These are phyloP conservation scores for Nemania sp. DNA, from an alignment of 2,329 filamentous ascomycete genomes.

Conservation along the genomic window DNA sequence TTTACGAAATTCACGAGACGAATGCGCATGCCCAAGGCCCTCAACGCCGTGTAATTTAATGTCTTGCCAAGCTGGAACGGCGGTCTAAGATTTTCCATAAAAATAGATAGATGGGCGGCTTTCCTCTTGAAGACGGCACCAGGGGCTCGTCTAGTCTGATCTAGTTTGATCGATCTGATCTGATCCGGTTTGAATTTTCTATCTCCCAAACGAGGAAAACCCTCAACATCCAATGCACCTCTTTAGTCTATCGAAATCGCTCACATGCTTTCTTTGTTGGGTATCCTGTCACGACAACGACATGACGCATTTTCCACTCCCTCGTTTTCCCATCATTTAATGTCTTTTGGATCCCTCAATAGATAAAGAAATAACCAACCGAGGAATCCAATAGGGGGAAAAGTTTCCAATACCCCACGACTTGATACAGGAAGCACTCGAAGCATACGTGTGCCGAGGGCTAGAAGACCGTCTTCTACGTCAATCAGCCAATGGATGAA, in stretches of 20 bases:
- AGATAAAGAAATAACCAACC: too few relatives aligned
- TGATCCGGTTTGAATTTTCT: background rate
- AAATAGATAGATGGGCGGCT: background rate
- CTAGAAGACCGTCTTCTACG: background rate
- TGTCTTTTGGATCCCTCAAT: background rate
- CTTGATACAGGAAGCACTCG: background rate
- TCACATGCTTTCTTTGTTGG: background rate
- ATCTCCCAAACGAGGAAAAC: background rate
- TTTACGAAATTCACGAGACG: conserved; percentile 16
- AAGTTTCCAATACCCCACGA: background rate
- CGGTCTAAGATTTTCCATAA: background rate
- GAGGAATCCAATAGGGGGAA: background rate
- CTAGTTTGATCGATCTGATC: too few relatives aligned
- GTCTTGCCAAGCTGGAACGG: background rate
- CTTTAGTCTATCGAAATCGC: conserved; percentile 4
- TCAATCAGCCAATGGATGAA: background rate
- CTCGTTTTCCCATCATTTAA: background rate
- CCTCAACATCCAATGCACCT: background rate
- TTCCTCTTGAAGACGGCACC: background rate
- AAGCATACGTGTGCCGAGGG: background rate
- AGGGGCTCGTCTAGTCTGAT: background rate
- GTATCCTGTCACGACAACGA: background rate
- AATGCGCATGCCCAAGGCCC: background rate
- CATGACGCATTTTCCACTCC: background rate
- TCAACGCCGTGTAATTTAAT: background rate